Conservation (phyloP, 2,329 filamentous ascomycete species). For the Rhinocladiella mackenziei region DNA sequence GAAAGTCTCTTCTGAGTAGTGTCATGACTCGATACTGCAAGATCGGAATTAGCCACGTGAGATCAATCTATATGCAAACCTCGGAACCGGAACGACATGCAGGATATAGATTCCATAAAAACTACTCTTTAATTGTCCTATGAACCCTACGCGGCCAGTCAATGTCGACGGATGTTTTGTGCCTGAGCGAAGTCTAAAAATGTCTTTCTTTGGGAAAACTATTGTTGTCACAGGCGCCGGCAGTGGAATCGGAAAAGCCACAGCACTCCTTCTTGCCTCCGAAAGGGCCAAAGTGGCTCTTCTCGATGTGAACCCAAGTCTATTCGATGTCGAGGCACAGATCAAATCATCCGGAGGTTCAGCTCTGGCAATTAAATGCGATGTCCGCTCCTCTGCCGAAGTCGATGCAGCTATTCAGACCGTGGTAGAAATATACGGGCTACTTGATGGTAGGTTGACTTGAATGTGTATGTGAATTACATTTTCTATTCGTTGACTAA, state of each 20-base stretch:
- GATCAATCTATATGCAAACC: too few relatives aligned
- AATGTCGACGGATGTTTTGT: neutral
- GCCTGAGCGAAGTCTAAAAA: neutral
- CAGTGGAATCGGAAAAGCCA: slow-evolving; percentile 49
- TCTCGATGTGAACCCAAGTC: slow-evolving; percentile 7
- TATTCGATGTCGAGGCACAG: slow-evolving; percentile 7
- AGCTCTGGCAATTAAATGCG: slow-evolving; percentile 8
- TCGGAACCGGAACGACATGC: too few relatives aligned
- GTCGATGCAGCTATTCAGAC: slow-evolving; percentile 5
- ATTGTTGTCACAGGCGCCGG: slow-evolving; percentile 29
- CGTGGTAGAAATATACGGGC: slow-evolving; percentile 8
- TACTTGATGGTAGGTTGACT: slow-evolving; percentile 9
- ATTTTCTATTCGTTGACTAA: slow-evolving; percentile 1
- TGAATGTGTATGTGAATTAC: neutral
- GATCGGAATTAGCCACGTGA: too few relatives aligned
- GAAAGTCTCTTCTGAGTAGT: too few relatives aligned
- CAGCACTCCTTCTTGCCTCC: slow-evolving; percentile 43
- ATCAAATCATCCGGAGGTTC: slow-evolving; percentile 7
- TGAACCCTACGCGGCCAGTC: neutral
- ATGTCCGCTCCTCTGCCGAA: slow-evolving; percentile 10
- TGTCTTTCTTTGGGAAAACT: slow-evolving; percentile 7
- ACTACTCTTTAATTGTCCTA: neutral
- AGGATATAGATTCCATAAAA: too few relatives aligned
- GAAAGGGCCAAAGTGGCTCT: slow-evolving; percentile 44
- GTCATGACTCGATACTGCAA: too few relatives aligned